Conservation (phyloP, 192 early-diverging fungal species). For the Mortierella antarctica region DNA sequence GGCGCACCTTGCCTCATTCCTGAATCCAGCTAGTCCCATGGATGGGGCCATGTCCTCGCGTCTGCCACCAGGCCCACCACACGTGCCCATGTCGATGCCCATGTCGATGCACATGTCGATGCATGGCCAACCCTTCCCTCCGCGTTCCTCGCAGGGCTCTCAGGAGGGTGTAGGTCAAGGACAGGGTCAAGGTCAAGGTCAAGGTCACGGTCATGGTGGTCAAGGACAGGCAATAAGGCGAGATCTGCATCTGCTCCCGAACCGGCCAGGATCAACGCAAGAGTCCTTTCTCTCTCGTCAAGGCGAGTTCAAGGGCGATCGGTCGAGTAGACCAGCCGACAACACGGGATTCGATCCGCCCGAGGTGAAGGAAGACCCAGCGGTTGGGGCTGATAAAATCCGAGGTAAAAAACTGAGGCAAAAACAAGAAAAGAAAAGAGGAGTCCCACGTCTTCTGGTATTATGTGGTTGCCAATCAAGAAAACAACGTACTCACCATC, state of each 20-base stretch:
- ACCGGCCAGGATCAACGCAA: no score
- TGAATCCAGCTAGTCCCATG: constrained; percentile 3
- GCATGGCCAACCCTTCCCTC: not conserved
- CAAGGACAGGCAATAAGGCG: no score
- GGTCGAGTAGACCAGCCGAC: not conserved
- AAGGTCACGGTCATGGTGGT: no score
- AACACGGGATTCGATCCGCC: not conserved
- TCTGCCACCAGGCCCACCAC: not conserved
- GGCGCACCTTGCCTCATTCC: constrained; percentile 21
- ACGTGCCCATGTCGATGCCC: not conserved
- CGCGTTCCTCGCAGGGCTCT: not conserved
- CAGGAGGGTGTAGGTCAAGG: no score
- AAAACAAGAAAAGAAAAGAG: no score
- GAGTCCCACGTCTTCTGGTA: no score
- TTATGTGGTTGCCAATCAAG: no score
- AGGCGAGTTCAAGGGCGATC: not conserved
- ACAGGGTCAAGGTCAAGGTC: no score
- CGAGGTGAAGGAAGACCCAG: constrained; percentile 27
- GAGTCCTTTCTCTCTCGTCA: no score
- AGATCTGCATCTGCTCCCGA: no score
- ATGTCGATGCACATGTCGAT: not conserved
- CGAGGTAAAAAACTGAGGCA: constrained; percentile 24
- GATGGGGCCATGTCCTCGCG: constrained; percentile 7
- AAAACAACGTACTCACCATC: no score
- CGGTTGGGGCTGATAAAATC: constrained; percentile 29